Conservation (phyloP, 768 basidiomycete genomes). For the Cyathus striatus region DNA sequence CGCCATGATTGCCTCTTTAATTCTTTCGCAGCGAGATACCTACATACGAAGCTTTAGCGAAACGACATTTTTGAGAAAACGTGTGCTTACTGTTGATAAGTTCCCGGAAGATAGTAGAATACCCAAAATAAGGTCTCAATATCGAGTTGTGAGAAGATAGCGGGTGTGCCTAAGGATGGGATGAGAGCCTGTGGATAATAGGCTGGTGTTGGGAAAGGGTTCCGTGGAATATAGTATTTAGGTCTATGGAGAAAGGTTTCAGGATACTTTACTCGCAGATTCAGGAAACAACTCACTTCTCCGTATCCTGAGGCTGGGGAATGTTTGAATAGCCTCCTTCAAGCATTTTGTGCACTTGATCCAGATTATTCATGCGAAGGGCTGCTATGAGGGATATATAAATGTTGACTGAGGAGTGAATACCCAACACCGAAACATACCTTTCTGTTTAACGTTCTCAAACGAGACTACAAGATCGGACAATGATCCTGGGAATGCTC, state of each 20-base stretch:
- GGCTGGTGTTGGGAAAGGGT: conserved; percentile 84
- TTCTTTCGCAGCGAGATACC: conserved; percentile 94
- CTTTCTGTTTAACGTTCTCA: conserved; percentile 95
- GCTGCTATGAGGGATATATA: conserved; percentile 39
- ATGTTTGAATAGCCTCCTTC: conserved; percentile 87
- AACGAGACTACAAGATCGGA: conserved; percentile 93
- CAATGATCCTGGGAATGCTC: conserved; percentile 76
- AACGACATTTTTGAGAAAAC: neutral
- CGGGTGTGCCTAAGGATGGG: conserved; percentile 73
- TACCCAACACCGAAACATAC: conserved; percentile 31
- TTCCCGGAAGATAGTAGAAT: conserved; percentile 96
- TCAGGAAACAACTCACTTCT: conserved; percentile 56
- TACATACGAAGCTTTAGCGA: conserved; percentile 20
- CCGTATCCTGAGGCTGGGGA: conserved; percentile 92
- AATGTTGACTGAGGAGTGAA: neutral
- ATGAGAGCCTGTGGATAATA: conserved; percentile 94
- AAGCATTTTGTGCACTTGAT: conserved; percentile 88
- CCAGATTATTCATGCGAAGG: conserved; percentile 82
- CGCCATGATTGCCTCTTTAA: conserved; percentile 98
- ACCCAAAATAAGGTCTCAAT: conserved; percentile 98
- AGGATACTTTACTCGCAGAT: conserved; percentile 1
- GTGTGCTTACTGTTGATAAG: conserved; percentile 86
- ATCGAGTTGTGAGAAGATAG: conserved; percentile 86
- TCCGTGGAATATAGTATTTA: conserved; percentile 93
- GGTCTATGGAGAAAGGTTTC: conserved; percentile 49